phyloP scores from a whole-genome alignment of 345 rosid genomes.

The Melaleuca quinquenervia region DNA sequence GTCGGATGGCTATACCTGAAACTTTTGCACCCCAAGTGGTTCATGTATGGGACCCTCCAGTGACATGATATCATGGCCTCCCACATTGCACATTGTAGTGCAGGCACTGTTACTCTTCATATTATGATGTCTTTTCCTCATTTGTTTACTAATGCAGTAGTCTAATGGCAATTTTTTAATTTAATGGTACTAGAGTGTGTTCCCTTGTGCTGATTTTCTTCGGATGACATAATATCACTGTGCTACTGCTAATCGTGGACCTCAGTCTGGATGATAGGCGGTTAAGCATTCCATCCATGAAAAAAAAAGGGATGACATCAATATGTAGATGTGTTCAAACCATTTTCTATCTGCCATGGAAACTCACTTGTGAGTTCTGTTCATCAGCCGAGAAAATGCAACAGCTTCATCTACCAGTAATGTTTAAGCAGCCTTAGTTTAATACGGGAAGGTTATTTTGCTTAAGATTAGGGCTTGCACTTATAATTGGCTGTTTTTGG shows the following conservation, averaged over 20 bases:
- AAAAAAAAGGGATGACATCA: background rate
- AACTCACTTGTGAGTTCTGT: background rate
- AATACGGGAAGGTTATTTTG: background rate
- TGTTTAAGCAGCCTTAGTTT: background rate
- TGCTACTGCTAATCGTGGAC: background rate
- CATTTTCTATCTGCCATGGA: background rate
- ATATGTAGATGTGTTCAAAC: background rate
- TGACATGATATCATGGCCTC: constrained; percentile 38
- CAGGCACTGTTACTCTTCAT: constrained; percentile 26
- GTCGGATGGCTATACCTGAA: constrained; percentile 30
- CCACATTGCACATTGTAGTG: constrained; percentile 64
- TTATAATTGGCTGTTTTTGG: background rate
- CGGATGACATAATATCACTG: background rate
- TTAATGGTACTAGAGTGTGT: background rate
- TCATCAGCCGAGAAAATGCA: background rate
- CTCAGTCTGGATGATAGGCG: background rate
- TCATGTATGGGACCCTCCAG: constrained; percentile 38
- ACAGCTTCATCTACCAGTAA: background rate
- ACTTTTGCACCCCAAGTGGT: constrained; percentile 52
- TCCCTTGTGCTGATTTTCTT: background rate
- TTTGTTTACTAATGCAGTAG: background rate
- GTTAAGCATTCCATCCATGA: background rate
- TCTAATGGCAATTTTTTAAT: background rate
- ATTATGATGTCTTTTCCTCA: background rate
- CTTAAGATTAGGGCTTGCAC: background rate